These are phyloP conservation scores for Suillus clintonianus DNA, from an alignment of 768 basidiomycete genomes.

Conservation along the genomic window DNA sequence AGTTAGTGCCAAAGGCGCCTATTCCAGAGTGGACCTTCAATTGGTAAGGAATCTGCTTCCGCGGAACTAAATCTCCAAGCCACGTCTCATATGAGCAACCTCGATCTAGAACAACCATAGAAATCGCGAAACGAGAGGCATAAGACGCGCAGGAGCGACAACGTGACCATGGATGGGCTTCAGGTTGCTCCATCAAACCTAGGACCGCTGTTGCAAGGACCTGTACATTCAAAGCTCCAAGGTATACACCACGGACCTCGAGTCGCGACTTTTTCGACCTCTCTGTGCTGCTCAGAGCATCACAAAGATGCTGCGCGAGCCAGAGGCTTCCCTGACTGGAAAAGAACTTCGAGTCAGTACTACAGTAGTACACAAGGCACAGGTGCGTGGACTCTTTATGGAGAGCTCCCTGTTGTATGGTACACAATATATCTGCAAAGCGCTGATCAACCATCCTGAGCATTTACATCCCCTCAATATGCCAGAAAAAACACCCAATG, in stretches of 20 bases:
- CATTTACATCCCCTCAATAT: background rate
- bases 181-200: background rate
- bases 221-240: background rate
- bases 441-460: background rate
- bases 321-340: background rate
- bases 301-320: background rate
- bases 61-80: background rate
- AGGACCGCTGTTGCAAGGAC: background rate
- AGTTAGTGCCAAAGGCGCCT: background rate
- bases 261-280: background rate
- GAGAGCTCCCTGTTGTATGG: background rate
- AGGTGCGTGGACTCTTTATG: background rate
- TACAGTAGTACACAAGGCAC: background rate
- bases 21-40: background rate
- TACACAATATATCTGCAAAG: background rate
- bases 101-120: background rate
- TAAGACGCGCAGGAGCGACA: background rate
- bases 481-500: background rate
- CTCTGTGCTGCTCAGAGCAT: background rate
- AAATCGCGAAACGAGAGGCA: background rate
- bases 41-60: slow-evolving; percentile 9
- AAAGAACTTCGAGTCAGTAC: background rate
- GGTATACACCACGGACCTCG: background rate
- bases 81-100: background rate
- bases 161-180: background rate